These are phyloP conservation scores for Leccinum subrobustum DNA, from an alignment of 1,284 basidiomycete species.

Conservation along the genomic window DNA sequence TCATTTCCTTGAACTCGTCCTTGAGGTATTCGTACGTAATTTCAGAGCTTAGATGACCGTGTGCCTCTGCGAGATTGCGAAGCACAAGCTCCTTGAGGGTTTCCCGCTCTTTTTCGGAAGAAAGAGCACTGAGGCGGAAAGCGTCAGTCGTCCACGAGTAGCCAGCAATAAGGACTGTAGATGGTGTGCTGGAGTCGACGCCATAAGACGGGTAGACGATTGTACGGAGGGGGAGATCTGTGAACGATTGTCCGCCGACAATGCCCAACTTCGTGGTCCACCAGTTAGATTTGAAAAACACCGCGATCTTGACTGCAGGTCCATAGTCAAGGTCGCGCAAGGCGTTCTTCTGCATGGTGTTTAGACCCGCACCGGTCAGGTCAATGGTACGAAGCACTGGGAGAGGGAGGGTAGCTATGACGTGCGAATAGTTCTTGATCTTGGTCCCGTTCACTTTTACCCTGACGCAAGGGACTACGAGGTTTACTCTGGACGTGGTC, in stretches of 20 bases:
- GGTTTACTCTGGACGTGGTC: background rate
- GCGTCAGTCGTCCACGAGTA: constrained; percentile 16
- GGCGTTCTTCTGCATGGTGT: constrained; percentile 12
- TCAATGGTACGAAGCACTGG: constrained; percentile 18
- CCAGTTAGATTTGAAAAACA: constrained; percentile 38
- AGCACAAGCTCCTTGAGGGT: constrained; percentile 19
- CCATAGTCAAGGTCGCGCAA: constrained; percentile 15
- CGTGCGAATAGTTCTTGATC: constrained; percentile 11
- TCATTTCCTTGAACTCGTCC: constrained; percentile 3
- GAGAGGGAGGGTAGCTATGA: constrained; percentile 20
- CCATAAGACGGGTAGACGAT: constrained; percentile 41
- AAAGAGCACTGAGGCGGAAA: constrained; percentile 11
- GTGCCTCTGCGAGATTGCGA: constrained; percentile 21
- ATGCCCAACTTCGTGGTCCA: constrained; percentile 32
- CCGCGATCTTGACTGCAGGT: constrained; percentile 30
- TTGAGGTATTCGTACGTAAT: constrained; percentile 11
- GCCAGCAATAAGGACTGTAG: constrained; percentile 16
- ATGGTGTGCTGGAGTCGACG: constrained; percentile 20
- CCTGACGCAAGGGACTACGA: background rate
- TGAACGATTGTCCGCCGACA: constrained; percentile 36
- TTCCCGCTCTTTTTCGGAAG: background rate
- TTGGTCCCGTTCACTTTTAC: constrained; percentile 4
- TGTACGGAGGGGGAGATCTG: constrained; percentile 30
- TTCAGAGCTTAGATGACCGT: background rate
- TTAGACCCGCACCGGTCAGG: constrained; percentile 11